phyloP scores from a whole-genome alignment of 495 filamentous ascomycete species.

The Tuber magnatum region DNA sequence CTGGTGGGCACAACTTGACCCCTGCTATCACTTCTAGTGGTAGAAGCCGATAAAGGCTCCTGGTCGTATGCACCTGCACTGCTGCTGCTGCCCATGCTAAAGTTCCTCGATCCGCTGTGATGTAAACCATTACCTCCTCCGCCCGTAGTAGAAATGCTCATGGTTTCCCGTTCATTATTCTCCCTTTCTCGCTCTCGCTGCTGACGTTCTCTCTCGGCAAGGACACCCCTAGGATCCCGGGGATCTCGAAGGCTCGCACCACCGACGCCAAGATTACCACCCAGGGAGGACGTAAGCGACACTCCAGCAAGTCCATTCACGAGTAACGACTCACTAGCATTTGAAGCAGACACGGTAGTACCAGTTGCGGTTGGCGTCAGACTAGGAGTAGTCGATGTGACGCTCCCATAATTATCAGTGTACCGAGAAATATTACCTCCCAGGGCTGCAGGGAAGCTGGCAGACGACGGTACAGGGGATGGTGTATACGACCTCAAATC shows the following conservation, averaged over 20 bases:
- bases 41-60: slow-evolving; percentile 31
- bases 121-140: slow-evolving; percentile 24
- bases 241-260: slow-evolving; percentile 55
- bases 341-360: slow-evolving; percentile 48
- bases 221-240: slow-evolving; percentile 38
- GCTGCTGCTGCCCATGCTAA: slow-evolving; percentile 17
- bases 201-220: slow-evolving; percentile 38
- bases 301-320: slow-evolving; percentile 62
- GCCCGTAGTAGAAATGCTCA: slow-evolving; percentile 33
- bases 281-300: slow-evolving; percentile 46
- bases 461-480: slow-evolving; percentile 81
- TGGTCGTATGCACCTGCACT: slow-evolving; percentile 29
- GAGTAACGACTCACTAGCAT: slow-evolving; percentile 59
- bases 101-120: slow-evolving; percentile 16
- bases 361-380: slow-evolving; percentile 69
- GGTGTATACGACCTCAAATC: slow-evolving; percentile 92
- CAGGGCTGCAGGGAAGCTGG: slow-evolving; percentile 71
- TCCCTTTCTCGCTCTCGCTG: background rate
- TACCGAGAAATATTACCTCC: slow-evolving; percentile 60
- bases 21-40: slow-evolving; percentile 34
- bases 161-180: slow-evolving; percentile 30
- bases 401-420: slow-evolving; percentile 56
- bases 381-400: slow-evolving; percentile 63
- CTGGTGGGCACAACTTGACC: slow-evolving; percentile 39
- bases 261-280: slow-evolving; percentile 44